Base-by-base conservation (phyloP, 2,329 filamentous ascomycete genomes). In the Paraconiothyrium brasiliense region DNA sequence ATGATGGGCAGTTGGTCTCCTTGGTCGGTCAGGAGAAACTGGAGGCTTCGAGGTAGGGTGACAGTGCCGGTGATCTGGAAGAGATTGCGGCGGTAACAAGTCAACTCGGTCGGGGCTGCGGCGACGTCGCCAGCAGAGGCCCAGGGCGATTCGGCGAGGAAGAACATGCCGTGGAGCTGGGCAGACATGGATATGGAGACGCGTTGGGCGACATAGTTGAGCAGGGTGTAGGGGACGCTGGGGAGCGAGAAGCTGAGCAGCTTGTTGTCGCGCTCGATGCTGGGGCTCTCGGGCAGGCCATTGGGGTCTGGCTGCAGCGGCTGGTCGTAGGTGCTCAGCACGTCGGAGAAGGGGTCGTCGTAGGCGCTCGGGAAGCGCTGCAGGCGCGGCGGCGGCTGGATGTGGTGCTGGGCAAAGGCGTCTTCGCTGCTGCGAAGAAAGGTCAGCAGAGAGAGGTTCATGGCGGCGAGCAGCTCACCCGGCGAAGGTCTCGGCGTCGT, bases 11-110 rank as follows among this genome's bases (percentile, higher is more conserved):
- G 89, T 48, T 91, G 90, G 76, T 97, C 92, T 48, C 93, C 93
- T 57, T 91, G 88, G 61, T 97, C 93, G 20, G 90, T 92, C 77
- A 97, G 85, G 58, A 97, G 88, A 55, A 91, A 95, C 58, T 94
- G 84, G 64, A 93, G 86, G 32, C 89, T 90, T 64, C 92, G 84
- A 1, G 94, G 93, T 14, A 94, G 85, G 44, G 93, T 93, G 60
- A 97, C 87, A 5, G 90, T 93, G 60, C 94, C 94, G 63, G 93
- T 97, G 73, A 97, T 96, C 78, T 97, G 94, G 79, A 98, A 98
- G 52, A 98, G 84, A 75, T 98, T 98, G 51, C 94, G 89, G 67
- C 94, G 91, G 80, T 98, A 98, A 84, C 94, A 98, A 3, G 94
- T 98, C 76, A 98, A 80, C 80, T 98, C 94, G 56, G 88, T 92